Evolutionary conservation across 331 rosid genomes (phyloP), one percentile per base, ranked within the genome.

Genomic region (Arachis monticola): DNA sequence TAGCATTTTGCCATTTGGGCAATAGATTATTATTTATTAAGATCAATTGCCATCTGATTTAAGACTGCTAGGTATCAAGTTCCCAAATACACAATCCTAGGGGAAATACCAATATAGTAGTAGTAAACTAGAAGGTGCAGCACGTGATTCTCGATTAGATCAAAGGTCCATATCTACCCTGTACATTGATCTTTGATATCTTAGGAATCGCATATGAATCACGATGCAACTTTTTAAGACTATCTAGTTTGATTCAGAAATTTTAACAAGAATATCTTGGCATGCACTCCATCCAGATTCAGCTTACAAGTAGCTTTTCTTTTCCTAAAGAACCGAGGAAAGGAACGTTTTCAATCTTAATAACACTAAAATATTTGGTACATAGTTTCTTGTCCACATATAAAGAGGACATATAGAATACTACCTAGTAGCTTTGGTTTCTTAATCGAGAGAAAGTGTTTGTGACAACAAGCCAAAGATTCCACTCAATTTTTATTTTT

Each of bases 231-330:
- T 66, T 81, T 65, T 35, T 47, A 76, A 69, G 59, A 60, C 22
- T 78, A 10, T 60, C 52, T 65, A 62, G n/a, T 70, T 60, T 44
- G 48, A 56, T 62, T 72, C 67, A 77, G 58, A 79, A 77, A 78
- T 75, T 73, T 72, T 38, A 57, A 74, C 59, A 70, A 83, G 71
- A 82, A 64, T 82, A 69, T 86, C 82, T 81, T 85, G 74, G 72
- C 13, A 80, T 78, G 65, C 62, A 85, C 86, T 87, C 83, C 83
- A 81, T 77, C 81, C 67, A 85, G 81, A 81, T 85, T 86, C 88
- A 87, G 53, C 63, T 65, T 10, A 78, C 62, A 40, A 64, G 30
- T 66, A 61, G 5, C 67, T 42, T 55, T 22, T 10, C n/a, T 44
- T 60, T 76, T 42, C 65, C 50, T 64, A 55, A 60, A 50, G 67